These are phyloP conservation scores for Lippia alba DNA, from an alignment of 305 asterid species.

Conservation along the genomic window DNA sequence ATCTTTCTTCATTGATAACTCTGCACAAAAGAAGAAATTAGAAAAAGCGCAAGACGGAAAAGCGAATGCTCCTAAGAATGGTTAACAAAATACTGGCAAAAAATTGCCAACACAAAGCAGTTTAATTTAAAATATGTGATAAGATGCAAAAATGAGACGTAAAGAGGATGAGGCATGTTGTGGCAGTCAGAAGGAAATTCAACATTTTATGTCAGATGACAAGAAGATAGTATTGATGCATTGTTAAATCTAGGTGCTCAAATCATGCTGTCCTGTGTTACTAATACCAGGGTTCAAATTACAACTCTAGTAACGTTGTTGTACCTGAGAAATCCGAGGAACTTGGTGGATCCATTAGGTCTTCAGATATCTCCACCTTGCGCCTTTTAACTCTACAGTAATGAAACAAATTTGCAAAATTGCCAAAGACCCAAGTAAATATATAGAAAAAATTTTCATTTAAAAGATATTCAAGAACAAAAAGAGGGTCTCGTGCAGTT, in stretches of 20 bases:
- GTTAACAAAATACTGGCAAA: slow-evolving; percentile 9
- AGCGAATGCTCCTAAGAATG: neutral
- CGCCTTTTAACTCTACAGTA: slow-evolving; percentile 71
- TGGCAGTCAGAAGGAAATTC: neutral
- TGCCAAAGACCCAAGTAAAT: slow-evolving; percentile 22
- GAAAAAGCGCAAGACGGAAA: slow-evolving; percentile 5
- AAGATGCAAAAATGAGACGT: slow-evolving; percentile 9
- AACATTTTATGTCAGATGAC: slow-evolving; percentile 11
- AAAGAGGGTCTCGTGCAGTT: slow-evolving; percentile 21
- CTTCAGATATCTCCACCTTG: slow-evolving; percentile 57
- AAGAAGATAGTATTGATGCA: neutral
- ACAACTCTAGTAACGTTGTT: slow-evolving; percentile 23
- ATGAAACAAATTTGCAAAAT: slow-evolving; percentile 23
- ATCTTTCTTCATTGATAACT: slow-evolving; percentile 36
- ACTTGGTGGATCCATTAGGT: slow-evolving; percentile 39
- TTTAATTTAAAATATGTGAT: too few species aligned
- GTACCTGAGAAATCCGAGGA: slow-evolving; percentile 46
- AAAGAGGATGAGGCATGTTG: slow-evolving; percentile 10
- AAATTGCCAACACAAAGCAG: neutral
- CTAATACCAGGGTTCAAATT: slow-evolving; percentile 10
- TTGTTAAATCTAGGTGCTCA: neutral
- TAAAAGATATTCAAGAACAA: slow-evolving; percentile 17
- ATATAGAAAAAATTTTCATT: neutral
- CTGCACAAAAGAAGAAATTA: slow-evolving; percentile 38
- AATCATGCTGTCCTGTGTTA: neutral